Conservation (phyloP, 2,329 filamentous ascomycete genomes). For the Eurotiales sp. region DNA sequence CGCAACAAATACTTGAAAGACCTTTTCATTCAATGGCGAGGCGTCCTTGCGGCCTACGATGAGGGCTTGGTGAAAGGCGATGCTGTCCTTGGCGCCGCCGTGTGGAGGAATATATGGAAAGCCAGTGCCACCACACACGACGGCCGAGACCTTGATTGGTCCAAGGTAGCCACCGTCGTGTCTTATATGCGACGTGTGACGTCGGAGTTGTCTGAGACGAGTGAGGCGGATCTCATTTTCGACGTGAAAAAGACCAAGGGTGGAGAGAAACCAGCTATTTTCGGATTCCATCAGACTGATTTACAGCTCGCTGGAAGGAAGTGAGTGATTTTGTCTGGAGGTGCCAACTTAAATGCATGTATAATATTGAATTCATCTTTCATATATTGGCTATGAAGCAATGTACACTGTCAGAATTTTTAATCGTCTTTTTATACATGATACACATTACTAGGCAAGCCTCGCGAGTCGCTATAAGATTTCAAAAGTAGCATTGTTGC, state of each 20-base stretch:
- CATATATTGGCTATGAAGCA: no score
- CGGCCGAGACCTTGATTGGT: constrained; percentile 54
- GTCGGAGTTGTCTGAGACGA: constrained; percentile 50
- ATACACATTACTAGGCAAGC: no score
- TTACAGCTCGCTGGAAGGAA: constrained; percentile 22
- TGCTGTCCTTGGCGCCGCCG: constrained; percentile 56
- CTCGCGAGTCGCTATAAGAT: no score
- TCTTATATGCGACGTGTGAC: constrained; percentile 60
- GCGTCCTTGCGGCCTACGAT: constrained; percentile 66
- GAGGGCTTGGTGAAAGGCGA: constrained; percentile 46
- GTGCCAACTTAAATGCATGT: background rate
- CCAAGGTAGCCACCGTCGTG: constrained; percentile 58
- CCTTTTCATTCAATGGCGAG: constrained; percentile 89
- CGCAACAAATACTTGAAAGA: constrained; percentile 71
- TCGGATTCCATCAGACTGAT: constrained; percentile 32
- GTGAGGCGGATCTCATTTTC: constrained; percentile 55
- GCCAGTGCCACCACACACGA: constrained; percentile 49
- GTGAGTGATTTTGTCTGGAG: constrained; percentile 5
- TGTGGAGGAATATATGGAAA: constrained; percentile 94
- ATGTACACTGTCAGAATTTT: no score
- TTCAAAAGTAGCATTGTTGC: background rate
- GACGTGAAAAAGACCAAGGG: constrained; percentile 13
- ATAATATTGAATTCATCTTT: background rate
- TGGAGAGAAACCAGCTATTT: constrained; percentile 31
- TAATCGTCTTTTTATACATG: no score